A percentile compares a stretch with the other conserved stretches of the same genome.
phyloP scores from a whole-genome alignment of 495 filamentous ascomycete species.

The Aspergillus bertholletiae region DNA sequence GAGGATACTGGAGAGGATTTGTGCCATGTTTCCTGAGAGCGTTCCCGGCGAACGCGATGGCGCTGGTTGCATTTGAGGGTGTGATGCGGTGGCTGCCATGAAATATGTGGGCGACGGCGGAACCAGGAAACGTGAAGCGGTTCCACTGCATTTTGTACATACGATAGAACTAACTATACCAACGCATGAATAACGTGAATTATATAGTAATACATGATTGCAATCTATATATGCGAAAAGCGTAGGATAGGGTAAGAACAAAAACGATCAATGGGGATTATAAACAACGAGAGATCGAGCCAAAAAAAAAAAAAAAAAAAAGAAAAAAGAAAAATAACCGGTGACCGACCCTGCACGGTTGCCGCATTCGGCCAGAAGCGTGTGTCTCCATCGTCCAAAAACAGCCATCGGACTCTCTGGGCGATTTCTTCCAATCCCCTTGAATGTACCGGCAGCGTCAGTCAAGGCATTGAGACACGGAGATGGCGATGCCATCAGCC shows the following conservation, averaged over 20 bases:
- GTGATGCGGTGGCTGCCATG: conserved; percentile 76
- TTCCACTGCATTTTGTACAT: too few relatives aligned
- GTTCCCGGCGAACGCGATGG: conserved; percentile 95
- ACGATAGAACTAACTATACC: too few relatives aligned
- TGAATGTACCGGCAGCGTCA: not conserved
- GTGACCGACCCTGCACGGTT: not conserved
- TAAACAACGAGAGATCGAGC: not conserved
- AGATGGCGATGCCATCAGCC: not conserved
- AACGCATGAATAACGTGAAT: too few relatives aligned
- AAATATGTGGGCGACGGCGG: conserved; percentile 4
- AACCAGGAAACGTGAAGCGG: too few relatives aligned
- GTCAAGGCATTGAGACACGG: not conserved
- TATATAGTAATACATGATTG: too few relatives aligned
- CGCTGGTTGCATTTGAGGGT: conserved; percentile 87
- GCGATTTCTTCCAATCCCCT: not conserved
- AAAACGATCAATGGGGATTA: too few relatives aligned
- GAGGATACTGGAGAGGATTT: conserved; percentile 91
- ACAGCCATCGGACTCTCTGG: not conserved
- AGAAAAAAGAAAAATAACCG: too few relatives aligned
- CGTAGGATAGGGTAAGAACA: too few relatives aligned
- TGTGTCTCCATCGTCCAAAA: not conserved
- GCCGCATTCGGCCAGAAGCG: conserved; percentile 2
- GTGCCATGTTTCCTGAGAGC: conserved; percentile 88
- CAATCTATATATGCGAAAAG: too few relatives aligned
- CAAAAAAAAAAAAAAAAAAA: too few relatives aligned